Evolutionary conservation across 441 rosid genomes (phyloP).

Genomic region (Biscutella laevigata): DNA sequence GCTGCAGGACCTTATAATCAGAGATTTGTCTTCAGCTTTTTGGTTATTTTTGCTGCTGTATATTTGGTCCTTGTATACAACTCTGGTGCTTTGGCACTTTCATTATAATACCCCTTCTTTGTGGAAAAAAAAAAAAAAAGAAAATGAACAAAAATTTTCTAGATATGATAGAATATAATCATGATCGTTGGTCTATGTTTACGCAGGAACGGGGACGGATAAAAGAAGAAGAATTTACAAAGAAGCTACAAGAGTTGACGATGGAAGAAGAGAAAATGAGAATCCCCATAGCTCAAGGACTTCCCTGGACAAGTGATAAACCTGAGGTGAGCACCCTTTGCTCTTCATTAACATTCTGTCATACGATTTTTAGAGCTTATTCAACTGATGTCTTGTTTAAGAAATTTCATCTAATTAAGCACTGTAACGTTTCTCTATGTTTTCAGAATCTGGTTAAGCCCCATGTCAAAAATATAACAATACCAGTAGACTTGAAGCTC

Average conservation of each 20-base stretch:
- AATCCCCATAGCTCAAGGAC: conserved; percentile 82
- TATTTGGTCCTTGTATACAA: too few species aligned
- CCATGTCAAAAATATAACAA: conserved; percentile 60
- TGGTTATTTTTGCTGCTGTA: too few species aligned
- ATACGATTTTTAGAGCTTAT: too few species aligned
- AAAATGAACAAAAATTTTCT: background rate
- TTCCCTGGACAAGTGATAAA: conserved; percentile 92
- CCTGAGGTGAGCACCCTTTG: conserved; percentile 50
- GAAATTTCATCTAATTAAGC: too few species aligned
- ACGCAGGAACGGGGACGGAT: conserved; percentile 68
- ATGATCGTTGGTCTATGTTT: background rate
- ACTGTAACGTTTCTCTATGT: conserved; percentile 4
- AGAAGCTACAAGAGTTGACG: conserved; percentile 64
- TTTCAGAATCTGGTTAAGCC: conserved; percentile 64
- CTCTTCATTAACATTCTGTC: background rate
- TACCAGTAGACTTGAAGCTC: conserved; percentile 62
- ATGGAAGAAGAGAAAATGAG: conserved; percentile 53
- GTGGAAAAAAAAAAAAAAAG: too few species aligned
- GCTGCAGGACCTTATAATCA: too few species aligned
- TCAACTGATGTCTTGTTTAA: too few species aligned
- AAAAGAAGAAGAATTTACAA: conserved; percentile 74
- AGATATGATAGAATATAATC: background rate
- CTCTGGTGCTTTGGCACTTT: too few species aligned
- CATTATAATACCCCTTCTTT: too few species aligned
- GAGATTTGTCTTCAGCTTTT: too few species aligned